Evolutionary conservation across 169 alveolate genomes (phyloP).

Genomic region (Eimeria brunetti): DNA sequence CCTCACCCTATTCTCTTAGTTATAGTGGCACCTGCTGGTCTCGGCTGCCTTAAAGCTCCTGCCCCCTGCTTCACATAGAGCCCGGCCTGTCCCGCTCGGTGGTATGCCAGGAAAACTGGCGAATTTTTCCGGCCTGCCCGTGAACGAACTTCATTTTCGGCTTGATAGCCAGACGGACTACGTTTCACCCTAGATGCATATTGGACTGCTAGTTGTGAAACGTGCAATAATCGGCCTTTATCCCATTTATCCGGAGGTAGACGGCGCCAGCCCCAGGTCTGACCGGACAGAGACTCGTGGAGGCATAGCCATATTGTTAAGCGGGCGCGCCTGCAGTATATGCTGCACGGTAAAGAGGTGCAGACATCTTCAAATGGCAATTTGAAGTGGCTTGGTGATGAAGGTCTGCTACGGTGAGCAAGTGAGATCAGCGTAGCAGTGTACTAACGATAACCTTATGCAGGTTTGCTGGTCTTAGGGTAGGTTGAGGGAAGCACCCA

Average conservation of each 20-base stretch:
- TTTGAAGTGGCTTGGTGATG: neutral
- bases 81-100: neutral
- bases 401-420: neutral
- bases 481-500: constrained; percentile 28
- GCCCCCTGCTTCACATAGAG: neutral
- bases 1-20: neutral
- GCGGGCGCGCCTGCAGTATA: neutral
- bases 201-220: too few relatives aligned
- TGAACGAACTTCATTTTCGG: neutral
- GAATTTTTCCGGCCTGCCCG: neutral
- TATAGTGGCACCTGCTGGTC: neutral
- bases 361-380: neutral
- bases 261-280: neutral
- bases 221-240: neutral
- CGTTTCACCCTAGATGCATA: too few relatives aligned
- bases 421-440: neutral
- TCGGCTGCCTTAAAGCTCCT: neutral
- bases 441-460: neutral
- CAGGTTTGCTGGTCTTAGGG: neutral
- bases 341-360: neutral
- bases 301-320: neutral
- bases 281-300: neutral
- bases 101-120: neutral
- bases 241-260: neutral
- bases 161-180: neutral